A percentile compares a stretch with the other conserved stretches of the same genome.
These are phyloP conservation scores for Aphanomyces invadans DNA, from an alignment of 352 stramenopile genomes.

Conservation along the genomic window DNA sequence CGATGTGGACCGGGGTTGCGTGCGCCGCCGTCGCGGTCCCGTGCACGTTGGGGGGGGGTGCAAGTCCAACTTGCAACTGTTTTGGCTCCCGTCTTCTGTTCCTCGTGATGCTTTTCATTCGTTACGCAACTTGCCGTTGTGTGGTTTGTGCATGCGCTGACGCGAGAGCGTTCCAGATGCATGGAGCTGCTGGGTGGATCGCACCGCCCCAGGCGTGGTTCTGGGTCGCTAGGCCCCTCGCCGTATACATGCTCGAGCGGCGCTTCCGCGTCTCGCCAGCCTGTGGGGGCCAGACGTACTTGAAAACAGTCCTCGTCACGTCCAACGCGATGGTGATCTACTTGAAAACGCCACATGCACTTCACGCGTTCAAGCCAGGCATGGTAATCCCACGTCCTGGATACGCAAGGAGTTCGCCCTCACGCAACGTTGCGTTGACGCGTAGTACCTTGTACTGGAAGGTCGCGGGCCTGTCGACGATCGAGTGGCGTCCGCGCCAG, in stretches of 20 bases:
- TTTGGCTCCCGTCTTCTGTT: conserved; percentile 31
- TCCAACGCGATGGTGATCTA: conserved; percentile 28
- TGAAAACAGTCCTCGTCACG: conserved; percentile 26
- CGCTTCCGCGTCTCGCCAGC: conserved; percentile 25
- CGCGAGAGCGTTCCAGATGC: conserved; percentile 27
- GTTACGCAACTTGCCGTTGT: not conserved
- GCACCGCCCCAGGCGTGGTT: conserved; percentile 30
- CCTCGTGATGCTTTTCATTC: conserved; percentile 30
- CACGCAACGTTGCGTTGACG: too few relatives aligned
- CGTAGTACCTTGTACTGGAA: conserved; percentile 64
- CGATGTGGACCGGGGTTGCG: conserved; percentile 38
- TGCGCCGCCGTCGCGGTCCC: conserved; percentile 29
- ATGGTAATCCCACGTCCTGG: conserved; percentile 37
- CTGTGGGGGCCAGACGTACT: conserved; percentile 23
- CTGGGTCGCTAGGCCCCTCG: conserved; percentile 31
- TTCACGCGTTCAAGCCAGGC: conserved; percentile 30
- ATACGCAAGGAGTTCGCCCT: too few relatives aligned
- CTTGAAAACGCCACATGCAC: conserved; percentile 31
- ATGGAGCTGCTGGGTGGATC: conserved; percentile 35
- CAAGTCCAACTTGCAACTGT: conserved; percentile 28
- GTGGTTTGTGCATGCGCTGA: not conserved
- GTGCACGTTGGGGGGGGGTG: conserved; percentile 28
- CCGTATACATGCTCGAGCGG: conserved; percentile 31
- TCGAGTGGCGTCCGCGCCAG: conserved; percentile 67
- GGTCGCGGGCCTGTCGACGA: conserved; percentile 38